Percentiles rank a stretch among this genome's conserved stretches.
Evolutionary conservation across 805 yeast genomes (phyloP).

Genomic region (Geotrichum ghanense): DNA sequence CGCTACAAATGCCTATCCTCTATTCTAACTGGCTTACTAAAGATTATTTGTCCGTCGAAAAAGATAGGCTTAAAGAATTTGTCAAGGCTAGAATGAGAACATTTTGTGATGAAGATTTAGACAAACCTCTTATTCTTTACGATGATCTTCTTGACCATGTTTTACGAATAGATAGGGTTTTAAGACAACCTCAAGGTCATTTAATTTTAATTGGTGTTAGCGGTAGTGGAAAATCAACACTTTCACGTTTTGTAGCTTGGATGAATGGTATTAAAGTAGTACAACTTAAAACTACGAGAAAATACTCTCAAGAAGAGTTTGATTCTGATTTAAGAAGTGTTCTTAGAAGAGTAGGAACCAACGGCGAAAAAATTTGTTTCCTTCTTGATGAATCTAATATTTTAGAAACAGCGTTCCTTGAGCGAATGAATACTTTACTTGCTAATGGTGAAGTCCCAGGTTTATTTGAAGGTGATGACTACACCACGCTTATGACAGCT

Average conservation of each 20-base stretch:
- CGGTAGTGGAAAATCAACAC: conserved; percentile 69
- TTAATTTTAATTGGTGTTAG: conserved; percentile 73
- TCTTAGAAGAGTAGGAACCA: conserved; percentile 37
- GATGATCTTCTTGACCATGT: conserved; percentile 66
- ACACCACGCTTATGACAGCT: conserved; percentile 35
- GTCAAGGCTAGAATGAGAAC: conserved; percentile 51
- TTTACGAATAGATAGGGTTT: conserved; percentile 67
- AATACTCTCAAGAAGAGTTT: conserved; percentile 51
- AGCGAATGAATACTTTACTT: conserved; percentile 83
- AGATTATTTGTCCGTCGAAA: conserved; percentile 45
- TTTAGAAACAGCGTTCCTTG: conserved; percentile 66
- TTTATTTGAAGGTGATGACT: conserved; percentile 67
- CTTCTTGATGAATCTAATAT: conserved; percentile 74
- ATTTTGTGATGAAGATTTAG: conserved; percentile 71
- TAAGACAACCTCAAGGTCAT: conserved; percentile 84
- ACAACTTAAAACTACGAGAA: conserved; percentile 45
- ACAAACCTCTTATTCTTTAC: conserved; percentile 47
- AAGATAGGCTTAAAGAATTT: conserved; percentile 39
- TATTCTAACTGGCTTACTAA: conserved; percentile 68
- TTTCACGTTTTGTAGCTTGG: conserved; percentile 83
- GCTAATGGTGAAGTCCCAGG: conserved; percentile 94
- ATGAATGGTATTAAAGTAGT: conserved; percentile 59
- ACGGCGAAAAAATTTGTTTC: conserved; percentile 56
- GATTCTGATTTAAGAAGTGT: conserved; percentile 49
- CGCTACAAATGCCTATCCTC: conserved; percentile 42